Evolutionary conservation across 352 stramenopile species (phyloP), one percentile per base, ranked within the genome.

Genomic region (Phytophthora rubi): DNA sequence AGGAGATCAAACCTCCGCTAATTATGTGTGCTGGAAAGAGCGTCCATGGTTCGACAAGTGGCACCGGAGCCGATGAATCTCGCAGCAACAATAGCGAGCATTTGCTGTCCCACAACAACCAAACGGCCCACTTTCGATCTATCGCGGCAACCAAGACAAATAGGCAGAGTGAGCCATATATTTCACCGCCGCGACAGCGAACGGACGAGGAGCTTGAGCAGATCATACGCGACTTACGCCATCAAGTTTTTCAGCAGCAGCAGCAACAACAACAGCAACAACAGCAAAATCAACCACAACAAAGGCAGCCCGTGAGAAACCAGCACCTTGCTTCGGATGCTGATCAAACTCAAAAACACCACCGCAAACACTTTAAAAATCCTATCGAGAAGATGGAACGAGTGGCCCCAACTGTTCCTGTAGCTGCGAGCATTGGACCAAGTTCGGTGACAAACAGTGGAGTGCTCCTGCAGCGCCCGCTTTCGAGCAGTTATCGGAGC

Each of bases 161-260:
- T 12, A 52, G 15, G 53, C 12, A 9, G 21, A 58, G 23, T 32
- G 58, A 62, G 4, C 23, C 10, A 35, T 6, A 53, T 47, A n/a
- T n/a, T n/a, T 71, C 53, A 6, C n/a, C 57, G 13, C 55, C 45
- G 3, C 65, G 21, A 15, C 45, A 64, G 5, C 77, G 80, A 2
- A 79, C 81, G 0, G 81, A 92, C 59, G 87, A 86, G 39, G 85
- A 90, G 51, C 55, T 92, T 9, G 85, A 92, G 53, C 71, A 79
- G 7, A 92, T 91, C 48, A 92, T 92, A 58, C 80, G 68, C 26
- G 82, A 90, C 21, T 59, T 92, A 32, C 75, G 82, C 1, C 79
- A 83, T 49, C 76, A 88, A 60, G 82, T 92, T 48, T 77, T 77
- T 13, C 65, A 76, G n/a, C 82, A 63, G 16, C 45, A 76, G 32